Conservation (phyloP, 2,329 filamentous ascomycete genomes). For the Fusarium nelsonii region DNA sequence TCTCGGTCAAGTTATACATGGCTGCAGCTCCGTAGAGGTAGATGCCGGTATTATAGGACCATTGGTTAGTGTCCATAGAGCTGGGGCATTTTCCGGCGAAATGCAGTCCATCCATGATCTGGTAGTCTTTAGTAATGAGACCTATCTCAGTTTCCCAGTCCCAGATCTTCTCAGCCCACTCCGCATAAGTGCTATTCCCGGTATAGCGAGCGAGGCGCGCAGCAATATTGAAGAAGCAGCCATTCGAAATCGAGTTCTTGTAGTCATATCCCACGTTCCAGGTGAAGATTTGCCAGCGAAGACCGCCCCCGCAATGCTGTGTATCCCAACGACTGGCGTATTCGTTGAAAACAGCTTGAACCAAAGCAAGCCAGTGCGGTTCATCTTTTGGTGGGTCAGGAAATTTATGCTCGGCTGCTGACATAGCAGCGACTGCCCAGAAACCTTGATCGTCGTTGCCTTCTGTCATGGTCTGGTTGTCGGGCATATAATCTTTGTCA, state of each 20-base stretch:
- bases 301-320: constrained; percentile 74
- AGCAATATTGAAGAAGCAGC: constrained; percentile 76
- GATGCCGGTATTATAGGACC: constrained; percentile 77
- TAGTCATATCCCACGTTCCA: constrained; percentile 79
- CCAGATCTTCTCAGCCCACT: constrained; percentile 80
- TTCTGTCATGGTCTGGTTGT: constrained; percentile 70
- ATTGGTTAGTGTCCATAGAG: constrained; percentile 69
- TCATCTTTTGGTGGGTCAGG: constrained; percentile 72
- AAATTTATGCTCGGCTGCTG: constrained; percentile 81
- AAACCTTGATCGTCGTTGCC: constrained; percentile 86
- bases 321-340: constrained; percentile 79
- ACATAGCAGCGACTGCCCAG: constrained; percentile 85
- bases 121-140: constrained; percentile 67
- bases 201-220: constrained; percentile 84
- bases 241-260: constrained; percentile 78
- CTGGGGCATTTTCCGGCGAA: constrained; percentile 58
- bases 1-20: constrained; percentile 71
- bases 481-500: constrained; percentile 73
- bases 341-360: constrained; percentile 83
- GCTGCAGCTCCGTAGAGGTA: constrained; percentile 71
- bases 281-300: constrained; percentile 87
- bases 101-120: constrained; percentile 65
- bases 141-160: constrained; percentile 70
- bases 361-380: constrained; percentile 79
- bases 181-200: constrained; percentile 79